phyloP scores from a whole-genome alignment of 2,329 filamentous ascomycete species.

The Boeremia lycopersici region DNA sequence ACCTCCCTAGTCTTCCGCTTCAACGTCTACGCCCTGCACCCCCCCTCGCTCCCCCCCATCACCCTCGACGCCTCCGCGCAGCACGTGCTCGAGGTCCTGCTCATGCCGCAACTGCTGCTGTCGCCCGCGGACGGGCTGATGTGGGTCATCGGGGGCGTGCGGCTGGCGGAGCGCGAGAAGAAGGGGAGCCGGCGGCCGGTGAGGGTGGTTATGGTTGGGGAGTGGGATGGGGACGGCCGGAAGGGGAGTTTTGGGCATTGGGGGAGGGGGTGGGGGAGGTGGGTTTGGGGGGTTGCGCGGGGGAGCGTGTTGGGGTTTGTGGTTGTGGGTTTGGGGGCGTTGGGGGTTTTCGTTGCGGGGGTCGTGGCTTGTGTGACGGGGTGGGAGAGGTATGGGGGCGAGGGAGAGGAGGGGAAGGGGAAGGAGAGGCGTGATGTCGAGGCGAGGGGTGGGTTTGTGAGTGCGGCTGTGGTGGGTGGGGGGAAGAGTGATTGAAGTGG shows the following conservation, averaged over 20 bases:
- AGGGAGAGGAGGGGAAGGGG: constrained; percentile 37
- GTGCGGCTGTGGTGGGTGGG: constrained; percentile 35
- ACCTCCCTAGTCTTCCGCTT: constrained; percentile 36
- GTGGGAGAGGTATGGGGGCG: constrained; percentile 31
- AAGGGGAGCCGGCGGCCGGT: neutral
- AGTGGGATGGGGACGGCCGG: constrained; percentile 38
- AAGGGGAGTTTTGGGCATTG: constrained; percentile 36
- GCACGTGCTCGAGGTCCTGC: constrained; percentile 36
- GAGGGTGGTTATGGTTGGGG: constrained; percentile 34
- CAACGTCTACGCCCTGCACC: constrained; percentile 34
- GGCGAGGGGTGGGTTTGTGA: constrained; percentile 31
- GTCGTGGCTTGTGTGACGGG: constrained; percentile 40
- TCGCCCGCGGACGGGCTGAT: constrained; percentile 26
- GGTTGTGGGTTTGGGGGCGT: constrained; percentile 30
- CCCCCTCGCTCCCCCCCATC: constrained; percentile 19
- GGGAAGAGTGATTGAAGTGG: constrained; percentile 37
- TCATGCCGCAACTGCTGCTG: constrained; percentile 33
- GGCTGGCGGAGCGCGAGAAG: constrained; percentile 19
- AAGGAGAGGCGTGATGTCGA: constrained; percentile 27
- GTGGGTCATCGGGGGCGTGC: constrained; percentile 35
- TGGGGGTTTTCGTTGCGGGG: constrained; percentile 30
- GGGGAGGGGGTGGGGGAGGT: constrained; percentile 9
- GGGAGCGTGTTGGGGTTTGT: constrained; percentile 33
- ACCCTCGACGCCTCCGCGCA: constrained; percentile 28
- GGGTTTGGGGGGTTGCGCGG: constrained; percentile 26